These are phyloP conservation scores for Thielaviopsis euricoi DNA, from an alignment of 2,329 filamentous ascomycete species.

Conservation along the genomic window DNA sequence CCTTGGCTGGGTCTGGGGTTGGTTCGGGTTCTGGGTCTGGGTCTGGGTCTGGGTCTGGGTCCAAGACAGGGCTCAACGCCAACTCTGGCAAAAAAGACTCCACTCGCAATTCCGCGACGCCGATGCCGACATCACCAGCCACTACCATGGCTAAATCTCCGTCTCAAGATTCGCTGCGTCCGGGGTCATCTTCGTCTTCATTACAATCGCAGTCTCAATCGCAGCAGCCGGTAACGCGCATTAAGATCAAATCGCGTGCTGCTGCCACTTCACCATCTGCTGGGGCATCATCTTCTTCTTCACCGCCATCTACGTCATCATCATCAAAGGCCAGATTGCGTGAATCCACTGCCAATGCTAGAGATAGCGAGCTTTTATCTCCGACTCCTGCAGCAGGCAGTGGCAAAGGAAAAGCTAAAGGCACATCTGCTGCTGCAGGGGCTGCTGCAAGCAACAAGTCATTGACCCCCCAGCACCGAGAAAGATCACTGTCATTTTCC, in stretches of 20 bases:
- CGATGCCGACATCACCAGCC: no score
- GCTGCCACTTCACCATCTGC: neutral
- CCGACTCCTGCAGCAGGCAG: neutral
- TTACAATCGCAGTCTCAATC: no score
- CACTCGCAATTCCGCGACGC: no score
- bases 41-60: neutral
- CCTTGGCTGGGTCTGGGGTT: neutral
- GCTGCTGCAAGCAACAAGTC: neutral
- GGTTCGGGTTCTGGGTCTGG: neutral
- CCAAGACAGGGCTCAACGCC: no score
- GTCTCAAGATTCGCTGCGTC: no score
- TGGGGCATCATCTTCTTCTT: neutral
- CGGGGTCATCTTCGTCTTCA: no score
- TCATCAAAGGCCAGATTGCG: neutral
- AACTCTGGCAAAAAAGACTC: no score
- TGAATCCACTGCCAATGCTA: neutral
- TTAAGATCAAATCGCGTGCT: conserved; percentile 3
- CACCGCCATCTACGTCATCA: neutral
- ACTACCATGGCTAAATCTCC: no score
- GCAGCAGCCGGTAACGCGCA: no score
- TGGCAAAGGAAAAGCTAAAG: neutral
- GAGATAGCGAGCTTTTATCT: neutral
- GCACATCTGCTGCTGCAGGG: neutral
- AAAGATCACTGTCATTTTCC: conserved; percentile 7
- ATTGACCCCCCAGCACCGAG: neutral